Evolutionary conservation across 768 basidiomycete genomes (phyloP).

Genomic region (Boletus huronensis): DNA sequence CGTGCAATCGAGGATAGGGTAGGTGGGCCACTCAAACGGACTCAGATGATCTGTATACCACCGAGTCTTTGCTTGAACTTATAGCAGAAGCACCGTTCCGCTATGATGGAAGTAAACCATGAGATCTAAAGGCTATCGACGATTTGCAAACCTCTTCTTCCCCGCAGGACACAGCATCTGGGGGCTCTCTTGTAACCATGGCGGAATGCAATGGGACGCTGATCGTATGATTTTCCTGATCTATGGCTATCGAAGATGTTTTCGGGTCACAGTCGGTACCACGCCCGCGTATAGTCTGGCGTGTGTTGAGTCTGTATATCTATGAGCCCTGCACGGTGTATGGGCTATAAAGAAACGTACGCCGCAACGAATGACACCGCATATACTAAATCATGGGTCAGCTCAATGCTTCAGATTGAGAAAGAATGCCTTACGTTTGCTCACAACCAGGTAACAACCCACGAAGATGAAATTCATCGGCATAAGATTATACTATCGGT

Average conservation of each 20-base stretch:
- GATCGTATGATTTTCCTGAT: not conserved
- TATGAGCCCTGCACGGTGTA: constrained; percentile 9
- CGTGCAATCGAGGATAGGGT: not conserved
- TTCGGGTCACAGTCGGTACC: constrained; percentile 46
- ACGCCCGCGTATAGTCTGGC: constrained; percentile 48
- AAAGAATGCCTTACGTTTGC: constrained; percentile 50
- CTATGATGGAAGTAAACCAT: not conserved
- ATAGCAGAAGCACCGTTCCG: not conserved
- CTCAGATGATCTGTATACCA: constrained; percentile 2
- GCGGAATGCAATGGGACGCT: constrained; percentile 2
- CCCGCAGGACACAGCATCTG: not conserved
- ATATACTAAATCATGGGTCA: constrained; percentile 42
- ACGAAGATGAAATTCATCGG: constrained; percentile 57
- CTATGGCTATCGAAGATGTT: constrained; percentile 22
- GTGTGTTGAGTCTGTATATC: constrained; percentile 53
- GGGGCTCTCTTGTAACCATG: not conserved
- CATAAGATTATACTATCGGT: constrained; percentile 52
- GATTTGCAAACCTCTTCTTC: constrained; percentile 10
- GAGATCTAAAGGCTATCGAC: not conserved
- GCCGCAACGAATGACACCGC: constrained; percentile 65
- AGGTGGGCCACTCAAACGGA: not conserved
- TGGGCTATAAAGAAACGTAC: constrained; percentile 32
- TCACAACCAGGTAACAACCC: constrained; percentile 59
- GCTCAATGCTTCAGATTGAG: not conserved
- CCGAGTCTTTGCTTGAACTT: not conserved